Percentiles rank a stretch among this genome's conserved stretches.
These are phyloP conservation scores for Lentinula aciculospora DNA, from an alignment of 768 basidiomycete genomes.

Conservation along the genomic window DNA sequence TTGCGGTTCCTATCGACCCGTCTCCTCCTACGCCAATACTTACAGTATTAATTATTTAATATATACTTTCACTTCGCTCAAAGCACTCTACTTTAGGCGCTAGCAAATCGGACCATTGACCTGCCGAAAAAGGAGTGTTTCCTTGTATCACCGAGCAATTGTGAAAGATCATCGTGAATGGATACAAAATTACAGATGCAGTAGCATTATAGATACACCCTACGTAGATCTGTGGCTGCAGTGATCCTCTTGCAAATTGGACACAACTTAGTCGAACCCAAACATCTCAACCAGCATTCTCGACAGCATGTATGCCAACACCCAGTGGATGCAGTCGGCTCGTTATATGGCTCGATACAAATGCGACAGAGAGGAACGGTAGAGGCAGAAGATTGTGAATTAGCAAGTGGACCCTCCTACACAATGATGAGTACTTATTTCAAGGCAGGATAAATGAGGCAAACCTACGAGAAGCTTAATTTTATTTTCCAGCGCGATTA, in stretches of 20 bases:
- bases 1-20: too few species aligned
- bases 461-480: slow-evolving; percentile 48
- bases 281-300: slow-evolving; percentile 80
- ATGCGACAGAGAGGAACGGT: slow-evolving; percentile 60
- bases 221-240: slow-evolving; percentile 63
- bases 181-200: too few species aligned
- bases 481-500: slow-evolving; percentile 58
- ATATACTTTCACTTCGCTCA: too few species aligned
- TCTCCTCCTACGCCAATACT: not conserved
- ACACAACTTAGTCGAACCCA: slow-evolving; percentile 77
- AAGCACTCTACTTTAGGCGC: too few species aligned
- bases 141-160: too few species aligned
- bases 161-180: too few species aligned
- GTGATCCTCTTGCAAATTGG: slow-evolving; percentile 89
- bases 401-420: not conserved
- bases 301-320: slow-evolving; percentile 87
- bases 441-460: slow-evolving; percentile 1
- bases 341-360: slow-evolving; percentile 71
- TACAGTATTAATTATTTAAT: not conserved
- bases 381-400: slow-evolving; percentile 26
- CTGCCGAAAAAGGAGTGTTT: too few species aligned
- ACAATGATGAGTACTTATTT: not conserved
- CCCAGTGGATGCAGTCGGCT: slow-evolving; percentile 76
- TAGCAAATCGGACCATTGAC: too few species aligned
- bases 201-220: slow-evolving; percentile 71